phyloP scores from a whole-genome alignment of 805 yeast species.

The Wickerhamomyces alni region DNA sequence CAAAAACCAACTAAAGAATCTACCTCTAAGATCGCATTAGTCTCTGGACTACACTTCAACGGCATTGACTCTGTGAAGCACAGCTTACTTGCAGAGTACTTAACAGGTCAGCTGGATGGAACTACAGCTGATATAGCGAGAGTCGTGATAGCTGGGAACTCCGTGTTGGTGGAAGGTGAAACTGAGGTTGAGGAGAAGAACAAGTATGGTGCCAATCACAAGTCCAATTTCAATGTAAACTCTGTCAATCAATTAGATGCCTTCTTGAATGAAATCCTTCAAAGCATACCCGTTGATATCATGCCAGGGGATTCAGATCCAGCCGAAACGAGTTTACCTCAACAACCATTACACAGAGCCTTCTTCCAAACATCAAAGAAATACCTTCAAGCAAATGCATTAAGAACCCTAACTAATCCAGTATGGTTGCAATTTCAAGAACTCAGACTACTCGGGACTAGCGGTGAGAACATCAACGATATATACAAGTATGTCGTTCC shows the following conservation, averaged over 20 bases:
- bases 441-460: conserved; percentile 57
- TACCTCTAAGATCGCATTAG: conserved; percentile 49
- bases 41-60: conserved; percentile 68
- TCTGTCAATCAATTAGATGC: conserved; percentile 52
- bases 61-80: conserved; percentile 39
- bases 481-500: conserved; percentile 59
- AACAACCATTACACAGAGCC: conserved; percentile 81
- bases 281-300: conserved; percentile 61
- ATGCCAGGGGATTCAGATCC: conserved; percentile 90
- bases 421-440: conserved; percentile 57
- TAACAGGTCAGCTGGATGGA: conserved; percentile 62
- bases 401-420: conserved; percentile 63
- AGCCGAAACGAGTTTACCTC: conserved; percentile 79
- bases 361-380: conserved; percentile 46
- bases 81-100: conserved; percentile 60
- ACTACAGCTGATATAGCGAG: conserved; percentile 34
- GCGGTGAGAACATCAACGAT: conserved; percentile 85
- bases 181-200: conserved; percentile 22
- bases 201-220: conserved; percentile 43
- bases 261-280: conserved; percentile 49
- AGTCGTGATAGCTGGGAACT: conserved; percentile 70
- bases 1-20: conserved; percentile 32
- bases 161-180: conserved; percentile 31
- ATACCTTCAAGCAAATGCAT: conserved; percentile 32
- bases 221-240: conserved; percentile 43